Evolutionary conservation across 495 filamentous ascomycete species (phyloP), one percentile per base, ranked within the genome.

Genomic region (Mytilinidion resinicola): DNA sequence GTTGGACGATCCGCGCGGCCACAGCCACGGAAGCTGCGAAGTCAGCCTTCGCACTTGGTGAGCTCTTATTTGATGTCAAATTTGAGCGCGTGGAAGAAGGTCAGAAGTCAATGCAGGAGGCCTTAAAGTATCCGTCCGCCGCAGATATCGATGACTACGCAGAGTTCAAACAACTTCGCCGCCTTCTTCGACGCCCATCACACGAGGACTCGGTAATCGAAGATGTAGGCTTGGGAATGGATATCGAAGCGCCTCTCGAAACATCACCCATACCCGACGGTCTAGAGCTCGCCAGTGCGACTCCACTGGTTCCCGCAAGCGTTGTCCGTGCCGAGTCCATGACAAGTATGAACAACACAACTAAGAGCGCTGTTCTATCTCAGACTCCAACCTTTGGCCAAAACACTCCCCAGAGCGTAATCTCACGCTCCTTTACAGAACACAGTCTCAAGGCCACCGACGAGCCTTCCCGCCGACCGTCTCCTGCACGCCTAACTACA

Each of bases 131-230:
- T 8, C 72, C 71, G 4, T 58, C 48, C 11, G 42, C 67, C 0
- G 58, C 67, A 7, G 70, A 75, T 35, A 46, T 71, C 3, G 72
- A 75, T 33, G 71, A 75, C 53, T 75, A 73, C 53, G 57, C 49
- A 11, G 72, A 73, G 55, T 73, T 69, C 56, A 73, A 72, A 51
- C 70, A 68, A 1, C 60, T 63, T 9, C 53, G 56, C 19, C 49
- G 59, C 5, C 19, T 60, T 19, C 47, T 54, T 25, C 58, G 54
- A 10, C 57, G 61, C 6, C 33, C 46, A 1, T 14, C 17, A 7
- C 15, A 49, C 6, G 14, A 8, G 21, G 20, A 7, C 1, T 14
- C 14, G 20, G 46, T 25, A 25, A 19, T 49, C 7, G 17, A 14
- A 14, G 33, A 49, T 14, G 17, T 30, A 4, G 9, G 11, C 12